Percentiles rank a stretch among this genome's conserved stretches.
These are phyloP conservation scores for Petunia axillaris DNA, from an alignment of 257 asterid genomes.

Conservation along the genomic window DNA sequence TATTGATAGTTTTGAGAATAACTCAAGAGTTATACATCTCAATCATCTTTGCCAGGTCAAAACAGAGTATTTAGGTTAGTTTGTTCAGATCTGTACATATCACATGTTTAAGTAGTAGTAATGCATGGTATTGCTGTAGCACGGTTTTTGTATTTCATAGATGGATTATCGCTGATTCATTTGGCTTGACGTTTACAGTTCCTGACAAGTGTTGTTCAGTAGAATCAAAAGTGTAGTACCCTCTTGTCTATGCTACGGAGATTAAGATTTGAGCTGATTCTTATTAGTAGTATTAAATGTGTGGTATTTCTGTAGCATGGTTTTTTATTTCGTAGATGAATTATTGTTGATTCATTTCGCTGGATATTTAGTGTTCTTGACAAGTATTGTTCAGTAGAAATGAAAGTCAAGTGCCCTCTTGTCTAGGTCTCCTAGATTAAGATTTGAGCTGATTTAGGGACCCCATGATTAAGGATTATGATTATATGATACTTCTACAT, in stretches of 20 bases:
- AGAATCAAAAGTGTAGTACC: background rate
- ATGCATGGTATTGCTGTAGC: constrained; percentile 2
- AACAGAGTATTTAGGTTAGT: background rate
- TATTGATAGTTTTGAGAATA: background rate
- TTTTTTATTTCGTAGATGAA: too few species aligned
- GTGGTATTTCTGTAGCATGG: too few species aligned
- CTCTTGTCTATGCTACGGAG: background rate
- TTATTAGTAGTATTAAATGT: background rate
- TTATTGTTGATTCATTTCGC: too few species aligned
- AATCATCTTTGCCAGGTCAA: constrained; percentile 16
- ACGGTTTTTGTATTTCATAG: background rate
- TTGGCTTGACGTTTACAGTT: background rate
- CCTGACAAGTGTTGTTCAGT: background rate
- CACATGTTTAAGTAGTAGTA: constrained; percentile 9
- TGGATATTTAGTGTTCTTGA: too few species aligned
- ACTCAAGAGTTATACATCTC: background rate
- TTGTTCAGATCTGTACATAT: constrained; percentile 16
- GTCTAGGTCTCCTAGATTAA: background rate
- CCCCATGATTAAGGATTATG: background rate
- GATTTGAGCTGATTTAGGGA: background rate
- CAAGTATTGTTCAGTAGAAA: too few species aligned
- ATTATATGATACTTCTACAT: constrained; percentile 16
- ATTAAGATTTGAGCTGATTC: background rate
- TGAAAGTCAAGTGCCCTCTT: too few species aligned
- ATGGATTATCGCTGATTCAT: background rate